phyloP scores from a whole-genome alignment of 345 rosid genomes.

The Theobroma cacao region DNA sequence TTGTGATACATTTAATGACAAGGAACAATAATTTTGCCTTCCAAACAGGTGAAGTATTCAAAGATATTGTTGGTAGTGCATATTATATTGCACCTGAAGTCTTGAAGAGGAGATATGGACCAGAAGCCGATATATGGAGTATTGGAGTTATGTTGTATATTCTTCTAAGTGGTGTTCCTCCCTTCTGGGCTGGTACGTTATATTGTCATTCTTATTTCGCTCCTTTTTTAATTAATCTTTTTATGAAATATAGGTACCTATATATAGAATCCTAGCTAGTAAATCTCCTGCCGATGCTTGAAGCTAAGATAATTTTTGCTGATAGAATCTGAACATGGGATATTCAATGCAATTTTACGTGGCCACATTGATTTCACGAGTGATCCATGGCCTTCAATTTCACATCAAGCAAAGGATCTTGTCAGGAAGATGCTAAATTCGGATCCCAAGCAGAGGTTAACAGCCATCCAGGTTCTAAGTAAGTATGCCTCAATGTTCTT shows the following conservation, averaged over 20 bases:
- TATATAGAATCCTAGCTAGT: neutral
- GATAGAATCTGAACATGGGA: constrained; percentile 86
- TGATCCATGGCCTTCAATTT: constrained; percentile 96
- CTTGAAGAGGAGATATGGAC: constrained; percentile 84
- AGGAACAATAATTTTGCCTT: neutral
- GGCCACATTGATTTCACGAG: constrained; percentile 79
- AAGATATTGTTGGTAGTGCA: constrained; percentile 93
- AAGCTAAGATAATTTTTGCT: neutral
- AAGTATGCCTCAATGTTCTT: constrained; percentile 8
- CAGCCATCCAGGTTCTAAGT: constrained; percentile 91
- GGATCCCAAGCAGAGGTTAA: constrained; percentile 84
- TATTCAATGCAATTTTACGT: constrained; percentile 82
- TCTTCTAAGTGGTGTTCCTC: constrained; percentile 91
- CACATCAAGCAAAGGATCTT: constrained; percentile 85
- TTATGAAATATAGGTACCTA: neutral
- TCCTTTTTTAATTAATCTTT: neutral
- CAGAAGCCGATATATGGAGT: constrained; percentile 96
- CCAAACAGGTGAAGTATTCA: constrained; percentile 69
- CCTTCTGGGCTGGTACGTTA: constrained; percentile 85
- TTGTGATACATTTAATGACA: neutral
- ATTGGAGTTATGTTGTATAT: constrained; percentile 91
- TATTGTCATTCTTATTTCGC: neutral
- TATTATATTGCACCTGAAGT: constrained; percentile 97
- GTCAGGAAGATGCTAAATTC: constrained; percentile 87
- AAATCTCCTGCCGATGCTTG: neutral